phyloP scores from a whole-genome alignment of 1,139 yeast species.

The Torulaspora globosa region DNA sequence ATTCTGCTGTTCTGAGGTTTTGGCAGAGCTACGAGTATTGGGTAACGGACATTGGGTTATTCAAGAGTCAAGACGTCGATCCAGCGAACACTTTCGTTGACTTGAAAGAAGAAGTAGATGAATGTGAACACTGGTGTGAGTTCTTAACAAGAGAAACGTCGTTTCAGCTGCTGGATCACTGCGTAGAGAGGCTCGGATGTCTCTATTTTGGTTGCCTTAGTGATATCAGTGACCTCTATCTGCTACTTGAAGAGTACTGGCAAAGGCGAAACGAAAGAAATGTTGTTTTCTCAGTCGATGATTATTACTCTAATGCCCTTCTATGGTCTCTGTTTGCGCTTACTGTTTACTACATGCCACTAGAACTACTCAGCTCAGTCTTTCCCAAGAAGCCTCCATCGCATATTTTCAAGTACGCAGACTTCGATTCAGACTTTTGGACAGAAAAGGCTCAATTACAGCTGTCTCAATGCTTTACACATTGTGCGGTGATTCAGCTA shows the following conservation, averaged over 20 bases:
- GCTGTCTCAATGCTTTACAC: conserved; percentile 17
- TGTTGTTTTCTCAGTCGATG: conserved; percentile 20
- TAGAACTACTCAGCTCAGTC: conserved; percentile 14
- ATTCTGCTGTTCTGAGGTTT: conserved; percentile 20
- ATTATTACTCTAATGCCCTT: conserved; percentile 26
- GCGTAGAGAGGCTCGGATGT: conserved; percentile 34
- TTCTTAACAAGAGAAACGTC: conserved; percentile 21
- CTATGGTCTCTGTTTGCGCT: conserved; percentile 33
- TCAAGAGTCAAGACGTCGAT: conserved; percentile 17
- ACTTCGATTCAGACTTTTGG: conserved; percentile 14
- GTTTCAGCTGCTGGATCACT: conserved; percentile 29
- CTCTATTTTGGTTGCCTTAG: conserved; percentile 33
- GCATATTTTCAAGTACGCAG: conserved; percentile 6
- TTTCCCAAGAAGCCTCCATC: conserved; percentile 15
- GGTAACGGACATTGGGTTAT: conserved; percentile 29
- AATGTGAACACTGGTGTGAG: conserved; percentile 17
- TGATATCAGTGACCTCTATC: conserved; percentile 33
- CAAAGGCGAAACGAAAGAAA: conserved; percentile 12
- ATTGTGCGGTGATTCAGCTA: conserved; percentile 20
- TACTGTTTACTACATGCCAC: conserved; percentile 31
- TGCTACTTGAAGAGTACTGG: conserved; percentile 30
- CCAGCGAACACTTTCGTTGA: conserved; percentile 5
- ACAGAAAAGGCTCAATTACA: conserved; percentile 18
- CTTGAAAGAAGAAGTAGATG: conserved; percentile 12
- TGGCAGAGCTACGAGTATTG: conserved; percentile 35